A percentile compares a stretch with the other conserved stretches of the same genome.
phyloP scores from a whole-genome alignment of 164 flowering plant species.

The Tetrastigma voinierianum region DNA sequence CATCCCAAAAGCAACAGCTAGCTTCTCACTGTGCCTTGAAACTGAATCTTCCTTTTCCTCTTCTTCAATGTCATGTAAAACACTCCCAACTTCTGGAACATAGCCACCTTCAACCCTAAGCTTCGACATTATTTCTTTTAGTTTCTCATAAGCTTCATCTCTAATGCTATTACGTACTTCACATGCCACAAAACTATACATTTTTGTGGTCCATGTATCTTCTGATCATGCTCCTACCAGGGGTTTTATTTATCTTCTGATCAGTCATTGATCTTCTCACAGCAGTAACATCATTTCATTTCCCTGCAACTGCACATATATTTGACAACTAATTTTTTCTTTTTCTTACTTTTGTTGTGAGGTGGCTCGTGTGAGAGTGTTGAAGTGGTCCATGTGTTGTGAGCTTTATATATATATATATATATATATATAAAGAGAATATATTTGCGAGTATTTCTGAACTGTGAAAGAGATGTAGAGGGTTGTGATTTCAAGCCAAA shows the following conservation, averaged over 20 bases:
- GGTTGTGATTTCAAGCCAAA: no score
- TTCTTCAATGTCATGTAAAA: conserved; percentile 64
- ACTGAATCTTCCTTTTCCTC: conserved; percentile 74
- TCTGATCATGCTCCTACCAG: conserved; percentile 81
- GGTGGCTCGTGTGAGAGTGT: no score
- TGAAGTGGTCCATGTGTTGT: no score
- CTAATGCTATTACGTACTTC: conserved; percentile 28
- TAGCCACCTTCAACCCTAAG: conserved; percentile 55
- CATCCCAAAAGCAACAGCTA: conserved; percentile 75
- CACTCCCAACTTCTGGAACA: conserved; percentile 45
- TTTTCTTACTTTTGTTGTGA: no score
- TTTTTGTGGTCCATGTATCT: conserved; percentile 55
- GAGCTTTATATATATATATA: no score
- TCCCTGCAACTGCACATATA: conserved; percentile 55
- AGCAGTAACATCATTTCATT: conserved; percentile 58
- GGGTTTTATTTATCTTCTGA: conserved; percentile 42
- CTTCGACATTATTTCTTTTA: conserved; percentile 52
- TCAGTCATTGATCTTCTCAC: conserved; percentile 60
- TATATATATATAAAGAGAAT: no score
- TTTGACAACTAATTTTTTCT: no score
- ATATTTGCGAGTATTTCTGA: no score
- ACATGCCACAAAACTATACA: conserved; percentile 58
- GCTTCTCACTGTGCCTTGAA: conserved; percentile 70
- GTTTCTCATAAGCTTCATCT: conserved; percentile 38
- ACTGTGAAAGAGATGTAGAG: no score